Conservation (phyloP, 2,329 filamentous ascomycete species). For the Aureobasidium sp. region DNA sequence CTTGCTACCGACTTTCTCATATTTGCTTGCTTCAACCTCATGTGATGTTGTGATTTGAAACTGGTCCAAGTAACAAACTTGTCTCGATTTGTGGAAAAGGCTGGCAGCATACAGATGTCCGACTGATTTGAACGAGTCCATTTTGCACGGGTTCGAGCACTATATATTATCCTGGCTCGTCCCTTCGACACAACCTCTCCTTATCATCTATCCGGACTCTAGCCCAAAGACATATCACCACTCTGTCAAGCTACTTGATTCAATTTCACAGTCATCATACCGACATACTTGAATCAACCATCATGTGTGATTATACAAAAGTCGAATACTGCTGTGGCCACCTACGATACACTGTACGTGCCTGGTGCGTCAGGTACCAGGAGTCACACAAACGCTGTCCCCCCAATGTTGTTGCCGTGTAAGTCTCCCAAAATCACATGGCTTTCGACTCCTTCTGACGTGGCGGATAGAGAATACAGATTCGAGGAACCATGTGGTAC, state of each 20-base stretch:
- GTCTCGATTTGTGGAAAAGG: not conserved
- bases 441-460: not conserved
- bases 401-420: conserved; percentile 47
- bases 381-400: conserved; percentile 49
- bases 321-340: conserved; percentile 51
- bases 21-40: conserved; percentile 1
- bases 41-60: conserved; percentile 4
- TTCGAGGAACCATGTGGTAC: conserved; percentile 41
- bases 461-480: conserved; percentile 35
- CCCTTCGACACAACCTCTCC: not conserved
- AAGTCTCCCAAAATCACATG: conserved; percentile 16
- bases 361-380: conserved; percentile 47
- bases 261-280: not conserved
- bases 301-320: conserved; percentile 53
- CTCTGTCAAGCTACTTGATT: not conserved
- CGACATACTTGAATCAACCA: conserved; percentile 8
- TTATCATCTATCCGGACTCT: not conserved
- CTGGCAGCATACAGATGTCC: conserved; percentile 5
- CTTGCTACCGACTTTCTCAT: not conserved
- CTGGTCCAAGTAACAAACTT: not conserved
- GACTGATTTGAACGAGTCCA: not conserved
- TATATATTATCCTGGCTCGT: not conserved
- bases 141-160: not conserved
- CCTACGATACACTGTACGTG: conserved; percentile 46
- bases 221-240: not conserved